Conservation (phyloP, 441 rosid species). For the Erysimum cheiri region DNA sequence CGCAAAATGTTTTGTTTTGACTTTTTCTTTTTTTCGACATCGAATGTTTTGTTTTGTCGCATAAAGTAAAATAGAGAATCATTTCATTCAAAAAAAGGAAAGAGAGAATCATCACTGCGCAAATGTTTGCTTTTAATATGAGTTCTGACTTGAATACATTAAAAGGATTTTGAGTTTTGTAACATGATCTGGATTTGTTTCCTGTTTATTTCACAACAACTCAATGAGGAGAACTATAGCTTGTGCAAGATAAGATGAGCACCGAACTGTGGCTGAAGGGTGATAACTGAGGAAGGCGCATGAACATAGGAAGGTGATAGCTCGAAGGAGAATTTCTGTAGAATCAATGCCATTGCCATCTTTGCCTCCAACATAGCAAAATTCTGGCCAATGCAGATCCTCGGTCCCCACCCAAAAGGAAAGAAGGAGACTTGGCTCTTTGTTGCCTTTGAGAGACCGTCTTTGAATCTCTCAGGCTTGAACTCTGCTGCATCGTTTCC, state of each 20-base stretch:
- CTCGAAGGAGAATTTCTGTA: constrained; percentile 31
- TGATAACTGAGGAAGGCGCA: constrained; percentile 36
- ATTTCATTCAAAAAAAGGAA: neutral
- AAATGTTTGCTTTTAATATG: neutral
- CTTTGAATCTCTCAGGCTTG: constrained; percentile 36
- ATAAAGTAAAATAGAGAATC: too few relatives aligned
- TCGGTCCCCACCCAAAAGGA: constrained; percentile 41
- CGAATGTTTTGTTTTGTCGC: too few relatives aligned
- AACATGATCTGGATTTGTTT: neutral
- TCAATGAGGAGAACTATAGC: constrained; percentile 1
- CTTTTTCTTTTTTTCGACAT: too few relatives aligned
- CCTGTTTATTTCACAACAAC: neutral
- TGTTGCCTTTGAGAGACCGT: constrained; percentile 40
- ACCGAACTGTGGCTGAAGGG: constrained; percentile 50
- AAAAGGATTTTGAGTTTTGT: neutral
- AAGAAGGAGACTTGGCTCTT: constrained; percentile 28
- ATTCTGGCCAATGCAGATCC: constrained; percentile 37
- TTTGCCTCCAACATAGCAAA: constrained; percentile 30
- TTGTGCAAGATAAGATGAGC: constrained; percentile 40
- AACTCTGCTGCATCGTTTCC: constrained; percentile 33
- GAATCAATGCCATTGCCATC: constrained; percentile 36
- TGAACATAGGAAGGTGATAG: constrained; percentile 41
- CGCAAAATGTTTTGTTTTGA: too few relatives aligned
- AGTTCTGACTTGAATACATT: too few relatives aligned
- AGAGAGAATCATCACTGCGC: neutral